Evolutionary conservation across 2,329 filamentous ascomycete species (phyloP).

Genomic region (Fusarium phyllophilum): DNA sequence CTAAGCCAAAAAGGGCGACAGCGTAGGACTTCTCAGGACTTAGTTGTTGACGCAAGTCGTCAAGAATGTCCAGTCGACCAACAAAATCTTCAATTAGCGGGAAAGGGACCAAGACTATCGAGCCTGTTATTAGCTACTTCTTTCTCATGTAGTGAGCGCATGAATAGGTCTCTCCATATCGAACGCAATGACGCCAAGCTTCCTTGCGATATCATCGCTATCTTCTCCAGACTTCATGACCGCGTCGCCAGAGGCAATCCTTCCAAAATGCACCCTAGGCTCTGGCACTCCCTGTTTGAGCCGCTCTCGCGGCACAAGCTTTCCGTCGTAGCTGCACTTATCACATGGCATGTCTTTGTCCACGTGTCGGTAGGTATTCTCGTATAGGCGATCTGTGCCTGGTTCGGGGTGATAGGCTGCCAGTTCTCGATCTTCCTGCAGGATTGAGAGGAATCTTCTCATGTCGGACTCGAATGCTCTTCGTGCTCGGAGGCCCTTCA

Average conservation of each 20-base stretch:
- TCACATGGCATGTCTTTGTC: neutral
- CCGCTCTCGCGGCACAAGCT: neutral
- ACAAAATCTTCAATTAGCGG: neutral
- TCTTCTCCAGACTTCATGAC: constrained; percentile 51
- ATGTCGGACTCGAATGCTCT: neutral
- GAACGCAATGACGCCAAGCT: constrained; percentile 31
- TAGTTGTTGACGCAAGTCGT: neutral
- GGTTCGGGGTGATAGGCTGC: neutral
- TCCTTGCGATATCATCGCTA: constrained; percentile 46
- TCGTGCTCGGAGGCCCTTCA: neutral
- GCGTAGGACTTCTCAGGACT: fast-evolving
- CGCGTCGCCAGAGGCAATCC: constrained; percentile 49
- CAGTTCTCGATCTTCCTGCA: neutral
- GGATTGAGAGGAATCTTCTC: neutral
- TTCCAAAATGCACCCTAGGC: neutral
- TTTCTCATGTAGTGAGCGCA: fast-evolving
- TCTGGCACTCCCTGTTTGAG: neutral
- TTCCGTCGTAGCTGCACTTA: neutral
- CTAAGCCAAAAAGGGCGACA: neutral
- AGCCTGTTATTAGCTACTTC: fast-evolving
- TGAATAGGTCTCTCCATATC: constrained; percentile 21
- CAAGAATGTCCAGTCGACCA: neutral
- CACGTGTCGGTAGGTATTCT: neutral
- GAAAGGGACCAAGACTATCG: neutral
- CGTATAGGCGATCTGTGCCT: neutral